Evolutionary conservation across 108 stramenopile genomes (phyloP).

Genomic region (Skeletonema costatum): DNA sequence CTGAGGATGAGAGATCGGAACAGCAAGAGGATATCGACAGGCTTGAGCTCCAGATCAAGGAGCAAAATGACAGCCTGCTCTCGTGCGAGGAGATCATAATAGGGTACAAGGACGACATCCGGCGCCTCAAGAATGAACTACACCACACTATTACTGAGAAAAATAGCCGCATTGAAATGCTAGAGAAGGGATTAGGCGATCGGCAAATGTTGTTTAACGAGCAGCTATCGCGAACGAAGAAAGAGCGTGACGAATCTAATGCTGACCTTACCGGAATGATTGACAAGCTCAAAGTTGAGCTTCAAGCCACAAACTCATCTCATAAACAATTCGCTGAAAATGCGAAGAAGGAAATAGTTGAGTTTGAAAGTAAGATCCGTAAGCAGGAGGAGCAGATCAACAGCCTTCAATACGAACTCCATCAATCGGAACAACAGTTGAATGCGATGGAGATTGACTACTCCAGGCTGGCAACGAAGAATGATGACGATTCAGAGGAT

Average conservation of each 20-base stretch:
- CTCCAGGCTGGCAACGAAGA: neutral
- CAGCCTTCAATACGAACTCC: neutral
- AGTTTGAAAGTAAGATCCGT: neutral
- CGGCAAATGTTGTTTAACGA: constrained; percentile 32
- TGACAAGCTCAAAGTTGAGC: constrained; percentile 25
- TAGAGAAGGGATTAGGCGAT: constrained; percentile 17
- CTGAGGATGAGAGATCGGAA: constrained; percentile 26
- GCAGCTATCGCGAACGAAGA: constrained; percentile 26
- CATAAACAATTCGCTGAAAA: constrained; percentile 17
- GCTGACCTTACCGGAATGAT: constrained; percentile 37
- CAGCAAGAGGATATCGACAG: constrained; percentile 9
- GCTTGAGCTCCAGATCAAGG: constrained; percentile 15
- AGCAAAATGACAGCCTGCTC: constrained; percentile 14
- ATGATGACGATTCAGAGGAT: neutral
- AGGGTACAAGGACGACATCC: constrained; percentile 29
- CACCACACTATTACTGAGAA: constrained; percentile 24
- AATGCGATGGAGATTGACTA: neutral
- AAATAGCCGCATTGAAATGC: constrained; percentile 30
- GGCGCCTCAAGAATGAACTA: constrained; percentile 20
- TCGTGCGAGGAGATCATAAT: constrained; percentile 34
- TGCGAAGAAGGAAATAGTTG: neutral
- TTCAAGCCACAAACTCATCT: constrained; percentile 9
- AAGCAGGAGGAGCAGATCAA: neutral
- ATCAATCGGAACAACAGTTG: neutral
- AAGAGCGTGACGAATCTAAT: constrained; percentile 19